Evolutionary conservation across 148 eudicot species (phyloP).

Genomic region (Spergularia bocconei): DNA sequence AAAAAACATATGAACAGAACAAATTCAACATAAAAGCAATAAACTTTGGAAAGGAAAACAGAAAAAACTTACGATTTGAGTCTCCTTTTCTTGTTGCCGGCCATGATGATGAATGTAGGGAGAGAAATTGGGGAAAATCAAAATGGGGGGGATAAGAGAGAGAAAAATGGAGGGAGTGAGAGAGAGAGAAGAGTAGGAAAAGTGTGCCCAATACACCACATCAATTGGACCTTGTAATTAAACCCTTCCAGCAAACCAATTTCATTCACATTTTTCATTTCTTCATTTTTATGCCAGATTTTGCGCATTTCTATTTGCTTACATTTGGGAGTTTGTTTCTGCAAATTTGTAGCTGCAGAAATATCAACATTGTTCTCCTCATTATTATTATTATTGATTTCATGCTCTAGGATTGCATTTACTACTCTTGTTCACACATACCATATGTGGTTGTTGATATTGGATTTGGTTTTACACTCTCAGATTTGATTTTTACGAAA

Average conservation of each 20-base stretch:
- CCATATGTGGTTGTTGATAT: no score
- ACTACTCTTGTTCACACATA: no score
- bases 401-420: no score
- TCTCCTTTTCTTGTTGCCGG: conserved; percentile 43
- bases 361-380: background rate
- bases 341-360: background rate
- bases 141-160: conserved; percentile 11
- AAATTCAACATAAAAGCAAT: conserved; percentile 15
- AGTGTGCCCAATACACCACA: conserved; percentile 20
- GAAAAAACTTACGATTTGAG: conserved; percentile 43
- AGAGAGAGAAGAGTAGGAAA: conserved; percentile 5
- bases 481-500: no score
- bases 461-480: no score
- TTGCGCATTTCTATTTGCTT: no score
- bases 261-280: no score
- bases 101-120: conserved; percentile 27
- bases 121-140: background rate
- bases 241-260: background rate
- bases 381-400: no score
- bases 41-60: background rate
- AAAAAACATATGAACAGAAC: background rate
- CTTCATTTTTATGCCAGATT: background rate
- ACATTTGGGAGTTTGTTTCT: no score
- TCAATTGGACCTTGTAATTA: background rate
- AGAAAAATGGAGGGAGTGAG: conserved; percentile 7